phyloP scores from a whole-genome alignment of 139 green algal species.

The Spirogloea muscicola region DNA sequence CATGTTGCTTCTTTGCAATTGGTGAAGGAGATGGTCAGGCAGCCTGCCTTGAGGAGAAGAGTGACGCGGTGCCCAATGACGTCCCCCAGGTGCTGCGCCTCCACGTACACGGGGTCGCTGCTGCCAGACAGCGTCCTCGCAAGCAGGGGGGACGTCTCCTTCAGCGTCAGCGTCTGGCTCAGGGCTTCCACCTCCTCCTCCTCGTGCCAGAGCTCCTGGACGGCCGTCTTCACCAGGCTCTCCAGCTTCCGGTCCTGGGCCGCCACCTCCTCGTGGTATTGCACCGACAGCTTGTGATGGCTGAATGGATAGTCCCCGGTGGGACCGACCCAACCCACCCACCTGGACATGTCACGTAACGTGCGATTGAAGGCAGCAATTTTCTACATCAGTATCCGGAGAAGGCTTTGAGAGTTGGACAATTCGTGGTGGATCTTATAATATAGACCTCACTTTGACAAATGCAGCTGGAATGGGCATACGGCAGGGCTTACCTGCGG shows the following conservation, averaged over 20 bases:
- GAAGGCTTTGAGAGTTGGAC: too few species aligned
- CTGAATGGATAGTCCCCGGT: conserved; percentile 43
- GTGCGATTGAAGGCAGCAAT: too few species aligned
- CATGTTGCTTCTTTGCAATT: too few species aligned
- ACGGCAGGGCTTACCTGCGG: not conserved
- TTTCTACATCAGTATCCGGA: too few species aligned
- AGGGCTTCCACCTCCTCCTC: too few species aligned
- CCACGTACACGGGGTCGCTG: conserved; percentile 26
- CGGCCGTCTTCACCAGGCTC: conserved; percentile 18
- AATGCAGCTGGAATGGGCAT: too few species aligned
- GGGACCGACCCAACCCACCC: conserved; percentile 8
- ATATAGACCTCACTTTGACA: too few species aligned
- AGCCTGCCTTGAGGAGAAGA: conserved; percentile 33
- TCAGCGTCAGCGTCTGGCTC: too few species aligned
- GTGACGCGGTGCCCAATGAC: conserved; percentile 16
- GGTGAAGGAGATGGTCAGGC: too few species aligned
- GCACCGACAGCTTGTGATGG: conserved; percentile 34
- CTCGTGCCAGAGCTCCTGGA: conserved; percentile 22
- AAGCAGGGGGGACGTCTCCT: too few species aligned
- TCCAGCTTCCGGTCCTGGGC: conserved; percentile 39
- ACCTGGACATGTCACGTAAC: conserved; percentile 24
- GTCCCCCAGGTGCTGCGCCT: conserved; percentile 28
- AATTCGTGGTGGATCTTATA: too few species aligned
- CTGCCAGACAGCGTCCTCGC: conserved; percentile 6
- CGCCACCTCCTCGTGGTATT: conserved; percentile 20